phyloP scores from a whole-genome alignment of 1,139 yeast genomes.

The Geotrichum histeridarum region DNA sequence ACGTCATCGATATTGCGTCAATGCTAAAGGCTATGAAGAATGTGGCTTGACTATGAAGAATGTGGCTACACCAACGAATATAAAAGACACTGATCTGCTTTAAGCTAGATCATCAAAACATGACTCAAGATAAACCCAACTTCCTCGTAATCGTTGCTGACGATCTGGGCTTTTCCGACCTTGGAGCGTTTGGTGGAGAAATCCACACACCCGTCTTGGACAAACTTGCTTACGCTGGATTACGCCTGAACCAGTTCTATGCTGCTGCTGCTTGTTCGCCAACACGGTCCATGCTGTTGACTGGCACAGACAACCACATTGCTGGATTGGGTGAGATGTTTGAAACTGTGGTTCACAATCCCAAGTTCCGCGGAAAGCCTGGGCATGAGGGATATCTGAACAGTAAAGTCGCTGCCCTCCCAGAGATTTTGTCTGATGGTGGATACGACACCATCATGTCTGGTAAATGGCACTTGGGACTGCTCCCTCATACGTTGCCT shows the following conservation, averaged over 20 bases:
- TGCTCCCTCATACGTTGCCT: constrained; percentile 49
- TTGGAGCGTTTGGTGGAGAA: constrained; percentile 56
- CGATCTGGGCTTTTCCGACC: constrained; percentile 57
- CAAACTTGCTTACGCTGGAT: constrained; percentile 44
- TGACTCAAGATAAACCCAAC: constrained; percentile 32
- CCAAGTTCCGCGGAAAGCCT: constrained; percentile 39
- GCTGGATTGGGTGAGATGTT: constrained; percentile 61
- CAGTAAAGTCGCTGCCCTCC: constrained; percentile 49
- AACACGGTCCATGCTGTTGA: constrained; percentile 55
- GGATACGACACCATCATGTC: constrained; percentile 50
- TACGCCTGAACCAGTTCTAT: constrained; percentile 53
- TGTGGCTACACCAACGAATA: not conserved
- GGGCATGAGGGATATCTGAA: constrained; percentile 57
- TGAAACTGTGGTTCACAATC: constrained; percentile 40
- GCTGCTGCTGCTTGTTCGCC: constrained; percentile 66
- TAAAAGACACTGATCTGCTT: not conserved
- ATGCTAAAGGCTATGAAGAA: not conserved
- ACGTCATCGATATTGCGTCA: not conserved
- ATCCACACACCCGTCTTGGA: constrained; percentile 52
- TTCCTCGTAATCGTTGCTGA: constrained; percentile 57
- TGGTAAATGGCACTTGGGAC: constrained; percentile 59
- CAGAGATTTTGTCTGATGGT: constrained; percentile 48
- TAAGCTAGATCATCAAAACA: not conserved
- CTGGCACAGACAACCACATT: constrained; percentile 59
- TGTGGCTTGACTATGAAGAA: not conserved